A percentile compares a stretch with the other conserved stretches of the same genome.
Conservation (phyloP, 805 yeast genomes). For the Spencermartinsiella europaea region DNA sequence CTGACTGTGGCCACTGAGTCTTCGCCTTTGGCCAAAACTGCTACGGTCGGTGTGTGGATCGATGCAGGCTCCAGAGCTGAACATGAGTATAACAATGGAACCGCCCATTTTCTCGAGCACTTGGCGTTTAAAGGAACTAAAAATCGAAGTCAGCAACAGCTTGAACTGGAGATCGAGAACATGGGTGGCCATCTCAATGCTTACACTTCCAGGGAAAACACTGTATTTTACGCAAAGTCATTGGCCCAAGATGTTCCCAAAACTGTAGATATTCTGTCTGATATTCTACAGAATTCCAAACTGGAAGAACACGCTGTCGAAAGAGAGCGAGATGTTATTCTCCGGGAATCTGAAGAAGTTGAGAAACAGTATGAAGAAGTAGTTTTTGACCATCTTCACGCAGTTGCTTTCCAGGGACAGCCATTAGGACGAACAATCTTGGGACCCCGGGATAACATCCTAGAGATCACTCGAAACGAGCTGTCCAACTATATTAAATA, state of each 20-base stretch:
- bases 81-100: slow-evolving; percentile 75
- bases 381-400: slow-evolving; percentile 93
- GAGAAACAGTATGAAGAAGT: slow-evolving; percentile 98
- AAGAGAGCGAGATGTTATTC: slow-evolving; percentile 92
- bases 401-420: slow-evolving; percentile 83
- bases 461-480: slow-evolving; percentile 70
- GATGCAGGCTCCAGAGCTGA: slow-evolving; percentile 99
- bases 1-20: slow-evolving; percentile 88
- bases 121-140: slow-evolving; percentile 93
- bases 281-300: slow-evolving; percentile 79
- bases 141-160: slow-evolving; percentile 68
- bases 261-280: slow-evolving; percentile 83
- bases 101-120: slow-evolving; percentile 97
- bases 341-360: slow-evolving; percentile 95
- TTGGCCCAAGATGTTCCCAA: slow-evolving; percentile 73
- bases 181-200: slow-evolving; percentile 97
- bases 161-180: slow-evolving; percentile 92
- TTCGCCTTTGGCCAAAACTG: slow-evolving; percentile 83
- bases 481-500: slow-evolving; percentile 71
- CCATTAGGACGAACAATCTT: slow-evolving; percentile 94
- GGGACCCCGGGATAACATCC: slow-evolving; percentile 88
- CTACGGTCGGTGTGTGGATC: slow-evolving; percentile 97
- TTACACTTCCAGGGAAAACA: slow-evolving; percentile 96
- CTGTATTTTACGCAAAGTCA: slow-evolving; percentile 93
- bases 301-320: slow-evolving; percentile 82